Evolutionary conservation across 2,329 filamentous ascomycete species (phyloP), one percentile per base, ranked within the genome.

Genomic region (Podosphaera xanthii): DNA sequence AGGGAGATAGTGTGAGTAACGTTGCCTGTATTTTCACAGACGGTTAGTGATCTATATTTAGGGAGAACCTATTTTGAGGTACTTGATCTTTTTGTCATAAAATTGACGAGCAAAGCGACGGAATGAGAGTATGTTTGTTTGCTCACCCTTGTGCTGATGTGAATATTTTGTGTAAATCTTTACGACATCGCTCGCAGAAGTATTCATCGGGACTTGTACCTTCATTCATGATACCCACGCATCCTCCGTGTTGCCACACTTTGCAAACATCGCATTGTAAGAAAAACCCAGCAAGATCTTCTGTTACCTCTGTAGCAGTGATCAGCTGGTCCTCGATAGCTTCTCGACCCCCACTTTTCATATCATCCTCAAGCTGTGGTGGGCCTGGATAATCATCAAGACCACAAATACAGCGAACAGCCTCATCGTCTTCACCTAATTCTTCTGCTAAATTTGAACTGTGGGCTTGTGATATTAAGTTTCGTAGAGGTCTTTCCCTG

Each of bases 181-280:
- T 89, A 64, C 86, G 83, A 73, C 92, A 98, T 71, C 88, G 80
- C 73, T 98, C 92, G 73, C 92, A 98, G 69, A 92, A 98, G 74
- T 98, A 98, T 71, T 97, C 90, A 59, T 97, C 91, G 8, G 92
- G 92, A 64, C 87, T 91, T 70, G 86, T 84, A 65, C 87, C 84
- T 71, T 95, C 91, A 65, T 92, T 92, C 74, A 94, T 89, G 68
- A 98, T 95, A 61, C 92, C 91, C 61, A 98, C 91, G 69, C 92
- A 98, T 61, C 90, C 91, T 67, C 92, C 92, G 70, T 98, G 92
- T 71, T 98, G 92, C 92, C 91, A 98, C 63, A 97, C 92, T 70
- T 94, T 94, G 76, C 92, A 98, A 63, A 87, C 77, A 72, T 97
- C 92, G 78, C 92, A 98, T 75, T 97, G 91, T 64, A 98, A 90